Conservation (phyloP, 768 basidiomycete species). For the Boletus vermiculosoides region DNA sequence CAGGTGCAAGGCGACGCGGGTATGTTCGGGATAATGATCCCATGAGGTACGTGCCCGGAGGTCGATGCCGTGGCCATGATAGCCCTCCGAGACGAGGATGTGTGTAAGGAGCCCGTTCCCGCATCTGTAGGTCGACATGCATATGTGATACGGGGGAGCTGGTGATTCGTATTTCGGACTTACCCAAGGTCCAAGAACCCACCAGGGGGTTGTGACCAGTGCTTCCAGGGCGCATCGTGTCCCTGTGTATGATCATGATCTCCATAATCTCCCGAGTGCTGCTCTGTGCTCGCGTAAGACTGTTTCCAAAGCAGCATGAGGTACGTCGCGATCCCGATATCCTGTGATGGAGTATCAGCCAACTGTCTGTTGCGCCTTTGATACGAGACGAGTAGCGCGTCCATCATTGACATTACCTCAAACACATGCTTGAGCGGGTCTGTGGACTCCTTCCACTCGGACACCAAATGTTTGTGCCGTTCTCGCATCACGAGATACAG, state of each 20-base stretch:
- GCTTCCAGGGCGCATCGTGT: constrained; percentile 50
- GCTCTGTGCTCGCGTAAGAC: constrained; percentile 41
- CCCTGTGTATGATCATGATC: not conserved
- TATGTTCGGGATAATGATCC: constrained; percentile 67
- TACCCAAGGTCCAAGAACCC: constrained; percentile 92
- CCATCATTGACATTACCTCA: constrained; percentile 50
- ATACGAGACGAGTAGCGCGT: not conserved
- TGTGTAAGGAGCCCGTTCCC: constrained; percentile 93
- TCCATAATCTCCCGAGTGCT: not conserved
- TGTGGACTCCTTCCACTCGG: constrained; percentile 76
- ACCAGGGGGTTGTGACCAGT: constrained; percentile 75
- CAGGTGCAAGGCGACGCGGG: constrained; percentile 61
- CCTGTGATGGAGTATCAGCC: constrained; percentile 43
- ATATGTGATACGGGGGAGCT: not conserved
- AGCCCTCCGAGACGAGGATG: constrained; percentile 82
- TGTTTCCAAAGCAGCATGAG: constrained; percentile 89
- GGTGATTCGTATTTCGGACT: constrained; percentile 13
- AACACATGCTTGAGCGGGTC: constrained; percentile 90
- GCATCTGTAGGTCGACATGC: constrained; percentile 48
- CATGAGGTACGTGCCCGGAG: constrained; percentile 84
- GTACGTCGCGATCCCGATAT: constrained; percentile 93
- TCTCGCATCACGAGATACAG: constrained; percentile 86
- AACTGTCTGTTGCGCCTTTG: not conserved
- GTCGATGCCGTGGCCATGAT: constrained; percentile 81
- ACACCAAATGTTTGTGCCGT: constrained; percentile 72